Evolutionary conservation across 139 green algal genomes (phyloP).

Genomic region (Chlamydomonas schloesseri): DNA sequence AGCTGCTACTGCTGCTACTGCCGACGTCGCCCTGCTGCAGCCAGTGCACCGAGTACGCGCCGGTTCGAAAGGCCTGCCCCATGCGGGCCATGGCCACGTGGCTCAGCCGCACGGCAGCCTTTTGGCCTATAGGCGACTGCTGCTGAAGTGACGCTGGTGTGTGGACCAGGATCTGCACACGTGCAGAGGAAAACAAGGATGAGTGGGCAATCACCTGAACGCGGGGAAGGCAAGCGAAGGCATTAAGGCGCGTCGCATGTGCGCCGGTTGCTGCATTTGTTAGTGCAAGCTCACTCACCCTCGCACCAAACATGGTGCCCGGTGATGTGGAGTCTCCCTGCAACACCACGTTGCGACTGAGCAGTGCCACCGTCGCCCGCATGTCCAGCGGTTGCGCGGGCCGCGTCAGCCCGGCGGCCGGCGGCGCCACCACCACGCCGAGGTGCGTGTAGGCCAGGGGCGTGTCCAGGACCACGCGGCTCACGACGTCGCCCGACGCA

Average conservation of each 20-base stretch:
- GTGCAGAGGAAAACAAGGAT: no score
- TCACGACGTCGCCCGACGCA: background rate
- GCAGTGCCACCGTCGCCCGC: conserved; percentile 34
- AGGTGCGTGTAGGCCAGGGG: conserved; percentile 49
- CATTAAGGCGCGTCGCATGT: no score
- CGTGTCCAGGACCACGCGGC: conserved; percentile 2
- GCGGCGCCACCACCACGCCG: conserved; percentile 20
- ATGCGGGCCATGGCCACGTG: conserved; percentile 55
- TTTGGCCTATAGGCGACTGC: no score
- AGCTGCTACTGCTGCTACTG: background rate
- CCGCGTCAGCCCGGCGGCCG: background rate
- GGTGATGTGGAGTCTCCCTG: conserved; percentile 27
- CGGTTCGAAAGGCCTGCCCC: conserved; percentile 56
- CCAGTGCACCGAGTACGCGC: conserved; percentile 81
- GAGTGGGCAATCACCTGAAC: no score
- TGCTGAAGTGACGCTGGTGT: background rate
- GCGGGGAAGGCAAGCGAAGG: no score
- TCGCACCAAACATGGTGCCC: conserved; percentile 39
- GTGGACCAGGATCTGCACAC: background rate
- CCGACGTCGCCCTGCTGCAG: conserved; percentile 67
- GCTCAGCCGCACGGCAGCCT: conserved; percentile 19
- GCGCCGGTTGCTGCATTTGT: no score
- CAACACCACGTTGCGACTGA: conserved; percentile 50
- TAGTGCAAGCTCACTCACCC: no score
- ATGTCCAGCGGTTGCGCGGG: conserved; percentile 38